phyloP scores from a whole-genome alignment of 2,329 filamentous ascomycete genomes.

The Ceratocystis papillata region DNA sequence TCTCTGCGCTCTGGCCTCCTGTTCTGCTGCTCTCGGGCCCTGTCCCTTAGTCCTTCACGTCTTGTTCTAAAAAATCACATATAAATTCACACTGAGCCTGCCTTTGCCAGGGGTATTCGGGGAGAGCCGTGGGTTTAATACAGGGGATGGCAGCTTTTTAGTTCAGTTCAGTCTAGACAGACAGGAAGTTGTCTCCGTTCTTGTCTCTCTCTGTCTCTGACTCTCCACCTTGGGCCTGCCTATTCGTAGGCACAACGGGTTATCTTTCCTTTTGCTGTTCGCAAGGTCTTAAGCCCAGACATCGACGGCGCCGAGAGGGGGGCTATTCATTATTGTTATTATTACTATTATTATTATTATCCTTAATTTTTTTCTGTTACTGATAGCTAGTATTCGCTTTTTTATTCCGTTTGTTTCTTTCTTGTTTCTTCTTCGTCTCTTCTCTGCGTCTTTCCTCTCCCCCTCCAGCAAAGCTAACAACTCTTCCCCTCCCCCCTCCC shows the following conservation, averaged over 20 bases:
- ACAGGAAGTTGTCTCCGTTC: not conserved
- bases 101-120: not conserved
- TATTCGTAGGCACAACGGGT: no score
- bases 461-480: not conserved
- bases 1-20: conserved; percentile 8
- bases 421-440: not conserved
- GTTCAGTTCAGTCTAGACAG: not conserved
- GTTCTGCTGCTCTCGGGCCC: conserved; percentile 9
- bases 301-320: no score
- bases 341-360: no score
- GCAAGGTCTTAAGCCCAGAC: no score
- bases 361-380: not conserved
- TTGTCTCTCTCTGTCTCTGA: not conserved
- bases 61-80: not conserved
- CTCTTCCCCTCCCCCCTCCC: not conserved
- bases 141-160: not conserved
- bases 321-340: no score
- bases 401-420: not conserved
- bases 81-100: not conserved
- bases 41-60: not conserved
- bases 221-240: no score
- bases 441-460: not conserved
- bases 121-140: conserved; percentile 4
- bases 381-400: no score
- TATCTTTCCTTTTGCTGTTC: no score